A percentile compares a stretch with the other conserved stretches of the same genome.
phyloP scores from a whole-genome alignment of 2,329 filamentous ascomycete genomes.

The Aspergillus thermomutatus region DNA sequence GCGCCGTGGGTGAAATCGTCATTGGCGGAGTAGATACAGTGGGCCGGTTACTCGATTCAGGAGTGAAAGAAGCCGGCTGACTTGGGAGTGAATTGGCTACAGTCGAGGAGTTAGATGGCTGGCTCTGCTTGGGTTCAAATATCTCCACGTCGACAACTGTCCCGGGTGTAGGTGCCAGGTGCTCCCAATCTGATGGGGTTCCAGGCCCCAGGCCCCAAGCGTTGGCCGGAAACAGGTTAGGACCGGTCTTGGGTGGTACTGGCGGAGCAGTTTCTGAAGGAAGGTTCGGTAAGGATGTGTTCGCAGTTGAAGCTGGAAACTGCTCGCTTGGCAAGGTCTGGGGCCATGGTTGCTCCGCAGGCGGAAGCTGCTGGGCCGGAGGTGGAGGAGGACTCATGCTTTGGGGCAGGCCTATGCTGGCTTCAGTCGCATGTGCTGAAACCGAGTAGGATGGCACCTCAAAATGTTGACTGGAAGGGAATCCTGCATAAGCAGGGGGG shows the following conservation, averaged over 20 bases:
- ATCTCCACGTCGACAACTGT: conserved; percentile 36
- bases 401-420: background rate
- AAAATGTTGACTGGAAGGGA: conserved; percentile 17
- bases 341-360: conserved; percentile 8
- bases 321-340: conserved; percentile 9
- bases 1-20: conserved; percentile 5
- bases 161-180: conserved; percentile 35
- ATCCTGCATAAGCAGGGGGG: conserved; percentile 29
- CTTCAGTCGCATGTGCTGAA: background rate
- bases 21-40: conserved; percentile 6
- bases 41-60: conserved; percentile 4
- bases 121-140: conserved; percentile 19
- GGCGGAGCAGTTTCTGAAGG: conserved; percentile 15
- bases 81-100: conserved; percentile 10
- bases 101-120: conserved; percentile 2
- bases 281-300: background rate
- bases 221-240: conserved; percentile 18
- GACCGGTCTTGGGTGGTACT: conserved; percentile 21
- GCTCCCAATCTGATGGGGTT: conserved; percentile 48
- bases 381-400: background rate
- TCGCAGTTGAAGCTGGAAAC: conserved; percentile 1
- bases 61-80: conserved; percentile 8
- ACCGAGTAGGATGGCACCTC: conserved; percentile 2
- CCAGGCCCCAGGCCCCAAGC: conserved; percentile 41
- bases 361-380: conserved; percentile 4